Base-by-base conservation (phyloP, 805 yeast genomes). In the Nakazawaea pomicola region DNA sequence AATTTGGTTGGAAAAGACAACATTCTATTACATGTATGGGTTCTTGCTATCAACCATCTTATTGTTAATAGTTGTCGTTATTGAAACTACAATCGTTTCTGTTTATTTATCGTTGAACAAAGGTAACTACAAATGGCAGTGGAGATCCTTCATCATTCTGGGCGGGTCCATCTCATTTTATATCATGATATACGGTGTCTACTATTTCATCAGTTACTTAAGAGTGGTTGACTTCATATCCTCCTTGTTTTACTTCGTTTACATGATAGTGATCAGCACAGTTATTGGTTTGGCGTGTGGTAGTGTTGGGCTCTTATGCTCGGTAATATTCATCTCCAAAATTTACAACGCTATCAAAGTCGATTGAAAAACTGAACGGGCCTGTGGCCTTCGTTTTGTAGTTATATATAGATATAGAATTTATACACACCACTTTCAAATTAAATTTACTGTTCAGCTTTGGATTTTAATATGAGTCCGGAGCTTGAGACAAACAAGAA, bases 11-110 rank as follows among this genome's bases (percentile, higher is more conserved):
- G 89, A 84, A 52, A 83, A 83, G 57, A 76, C 89, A 0, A 76
- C 90, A 3, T 84, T 78, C 53, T 84, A 83, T 59, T 83, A 80
- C 64, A 74, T 80, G 74, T 87, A 83, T 58, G 93, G 95, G 2
- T 87, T 85, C 54, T 63, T 88, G 17, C 68, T 82, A 17, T 62
- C 78, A 20, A 82, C 88, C 4, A 68, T 79, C 24, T 45, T 77
- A 4, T 62, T 86, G 33, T 65, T 85, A 27, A 60, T 77, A 33
- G 65, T 83, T 27, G 78, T 84, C 11, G 78, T 85, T 16, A 64
- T 77, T 29, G 95, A 87, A 58, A 75, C 83, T 40, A 76, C 90
- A 7, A 70, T 87, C 18, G 76, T 87, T 32, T 78, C 83, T 5
- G 70, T 82, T 8, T 87, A 82, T 53, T 55, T 83, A 32, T 70